Evolutionary conservation across 208 protist species (phyloP), one percentile per base, ranked within the genome.

Genomic region (Histomonas meleagridis): DNA sequence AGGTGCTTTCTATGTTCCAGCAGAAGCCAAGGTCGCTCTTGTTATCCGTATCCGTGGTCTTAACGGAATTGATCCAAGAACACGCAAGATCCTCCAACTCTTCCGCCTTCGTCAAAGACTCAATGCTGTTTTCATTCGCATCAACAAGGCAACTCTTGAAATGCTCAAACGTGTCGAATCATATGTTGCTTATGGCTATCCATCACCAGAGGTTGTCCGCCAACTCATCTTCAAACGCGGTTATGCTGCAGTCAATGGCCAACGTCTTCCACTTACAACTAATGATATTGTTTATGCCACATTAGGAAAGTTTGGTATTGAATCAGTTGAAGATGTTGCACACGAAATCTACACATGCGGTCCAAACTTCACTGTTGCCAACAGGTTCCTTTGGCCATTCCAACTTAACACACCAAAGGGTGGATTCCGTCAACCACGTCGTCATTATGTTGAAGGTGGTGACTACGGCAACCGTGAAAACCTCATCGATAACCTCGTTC

Each of bases 1-100:
- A 91, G 97, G 97, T 91, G 96, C 96, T 95, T 99, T 98, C 96
- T 99, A 97, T 96, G 96, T 98, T 43, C 62, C 92, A 62, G 72
- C 90, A 23, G 98, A 99, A 95, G 95, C 98, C 76, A 99, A 99
- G 97, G 93, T 99, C 40, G 96, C 97, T 60, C 96, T 99, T 86
- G 98, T 99, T 57, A 96, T 99, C 91, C 97, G 99, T 94, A 99
- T 99, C 94, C 96, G 98, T 92, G 98, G 96, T 99, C 99, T 99
- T 93, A 98, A 97, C 94, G 96, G 96, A 92, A 95, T 99, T 28
- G 92, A 94, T 92, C 98, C 98, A 93, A 98, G 98, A 95, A 95
- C 96, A 93, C 95, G 96, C 91, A 99, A 99, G 96, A 98, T 99
- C 94, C 96, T 99, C 14, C 96, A 98, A 95, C 96, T 99, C 21